These are phyloP conservation scores for Plasmopara halstedii DNA, from an alignment of 352 stramenopile species.

Conservation along the genomic window DNA sequence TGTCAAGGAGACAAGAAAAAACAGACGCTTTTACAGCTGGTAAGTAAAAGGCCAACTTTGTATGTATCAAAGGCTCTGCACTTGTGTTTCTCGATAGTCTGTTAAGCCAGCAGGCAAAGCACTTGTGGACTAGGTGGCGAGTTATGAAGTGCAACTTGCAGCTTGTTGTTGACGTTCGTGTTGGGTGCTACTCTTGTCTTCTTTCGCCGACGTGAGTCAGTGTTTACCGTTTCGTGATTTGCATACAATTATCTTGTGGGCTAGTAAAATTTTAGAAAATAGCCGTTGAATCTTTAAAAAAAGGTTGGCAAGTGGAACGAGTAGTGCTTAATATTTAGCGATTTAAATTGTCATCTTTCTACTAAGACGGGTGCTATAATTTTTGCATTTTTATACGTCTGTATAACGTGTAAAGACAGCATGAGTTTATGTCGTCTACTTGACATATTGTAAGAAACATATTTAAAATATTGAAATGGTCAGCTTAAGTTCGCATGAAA, in stretches of 20 bases:
- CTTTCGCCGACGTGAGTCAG: constrained; percentile 5
- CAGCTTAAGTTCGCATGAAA: too few species aligned
- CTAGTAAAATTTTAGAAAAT: too few species aligned
- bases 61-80: background rate
- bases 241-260: background rate
- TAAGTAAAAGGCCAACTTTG: constrained; percentile 4
- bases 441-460: too few species aligned
- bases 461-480: too few species aligned
- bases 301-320: too few species aligned
- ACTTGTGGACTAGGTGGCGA: constrained; percentile 2
- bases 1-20: background rate
- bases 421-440: too few species aligned
- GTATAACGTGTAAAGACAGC: too few species aligned
- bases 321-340: too few species aligned
- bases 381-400: too few species aligned
- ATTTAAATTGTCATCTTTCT: too few species aligned
- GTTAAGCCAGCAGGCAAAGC: background rate
- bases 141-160: constrained; percentile 6
- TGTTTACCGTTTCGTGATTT: constrained; percentile 4
- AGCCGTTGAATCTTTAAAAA: too few species aligned
- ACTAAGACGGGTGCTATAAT: too few species aligned
- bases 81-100: background rate
- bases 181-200: constrained; percentile 3
- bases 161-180: background rate
- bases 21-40: constrained; percentile 8